Base-by-base conservation (phyloP, 495 filamentous ascomycete genomes). In the Aspergillus hancockii region DNA sequence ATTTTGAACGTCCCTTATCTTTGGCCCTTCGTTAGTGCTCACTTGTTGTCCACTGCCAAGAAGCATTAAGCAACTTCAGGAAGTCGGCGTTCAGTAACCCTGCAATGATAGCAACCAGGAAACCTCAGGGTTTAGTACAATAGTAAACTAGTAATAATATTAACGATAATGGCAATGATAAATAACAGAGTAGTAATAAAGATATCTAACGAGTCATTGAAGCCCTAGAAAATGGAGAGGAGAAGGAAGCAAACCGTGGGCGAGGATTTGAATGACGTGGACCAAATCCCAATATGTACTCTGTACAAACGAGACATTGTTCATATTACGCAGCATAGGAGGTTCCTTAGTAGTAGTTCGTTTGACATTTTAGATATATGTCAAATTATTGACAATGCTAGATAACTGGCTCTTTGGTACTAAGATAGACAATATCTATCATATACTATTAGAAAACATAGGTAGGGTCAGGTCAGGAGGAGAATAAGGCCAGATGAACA, bases 251-350 rank as follows among this genome's bases (percentile, higher is more conserved):
- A 4, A 36, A 36, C 32, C 13, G 32, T 36, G 32, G 32, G 8
- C 32, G 2, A 36, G 32, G 32, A 36, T 36, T 36, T 2, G 32
- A 41, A 21, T 53, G 50, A 53, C 50, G 50, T 53, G 50, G 31
- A 21, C 50, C 14, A 28, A 28, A 28, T 28, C 25, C 25, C 25
- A 28, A 7, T 28, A 28, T 28, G 25, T 28, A 28, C 25, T n/a
- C n/a, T n/a, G n/a, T n/a, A n/a, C n/a, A n/a, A n/a, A n/a, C n/a
- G n/a, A n/a, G n/a, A n/a, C n/a, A 7, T 28, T 28, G 25, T 3
- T 28, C 3, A 3, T 28, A 28, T 28, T 28, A 28, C 7, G 25
- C 25, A 28, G 25, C 25, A 28, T 28, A 28, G 25, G 25, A 28
- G 25, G 7, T 28, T 28, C 25, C 25, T 7, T n/a, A n/a, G n/a